Percentiles rank a stretch among this genome's conserved stretches.
phyloP scores from a whole-genome alignment of 2,329 filamentous ascomycete genomes.

The Didymella keratinophila region DNA sequence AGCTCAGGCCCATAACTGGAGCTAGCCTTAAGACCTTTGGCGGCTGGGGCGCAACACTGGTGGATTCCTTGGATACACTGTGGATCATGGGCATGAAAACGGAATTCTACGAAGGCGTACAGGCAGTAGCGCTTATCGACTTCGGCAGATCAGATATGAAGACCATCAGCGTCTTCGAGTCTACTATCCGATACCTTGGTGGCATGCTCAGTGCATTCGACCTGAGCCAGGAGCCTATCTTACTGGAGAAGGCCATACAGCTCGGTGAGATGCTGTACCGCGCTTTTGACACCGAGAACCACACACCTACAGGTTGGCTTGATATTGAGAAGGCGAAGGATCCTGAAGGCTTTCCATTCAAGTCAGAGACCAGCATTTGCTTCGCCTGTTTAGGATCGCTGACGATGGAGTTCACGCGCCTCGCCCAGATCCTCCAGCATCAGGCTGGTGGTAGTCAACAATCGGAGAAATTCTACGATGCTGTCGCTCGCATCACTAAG shows the following conservation, averaged over 20 bases:
- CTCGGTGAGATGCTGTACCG: slow-evolving; percentile 55
- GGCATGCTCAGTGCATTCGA: slow-evolving; percentile 51
- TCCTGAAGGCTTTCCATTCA: slow-evolving; percentile 35
- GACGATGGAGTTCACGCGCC: slow-evolving; percentile 51
- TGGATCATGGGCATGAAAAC: slow-evolving; percentile 59
- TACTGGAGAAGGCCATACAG: slow-evolving; percentile 50
- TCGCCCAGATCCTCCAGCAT: slow-evolving; percentile 40
- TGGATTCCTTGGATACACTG: slow-evolving; percentile 57
- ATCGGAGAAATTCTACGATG: slow-evolving; percentile 48
- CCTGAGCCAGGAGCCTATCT: slow-evolving; percentile 43
- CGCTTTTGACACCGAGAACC: slow-evolving; percentile 57
- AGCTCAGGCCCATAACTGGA: slow-evolving; percentile 54
- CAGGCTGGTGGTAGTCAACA: slow-evolving; percentile 32
- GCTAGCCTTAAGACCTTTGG: slow-evolving; percentile 53
- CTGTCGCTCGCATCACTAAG: slow-evolving; percentile 44
- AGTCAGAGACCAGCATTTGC: slow-evolving; percentile 52
- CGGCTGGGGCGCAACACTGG: slow-evolving; percentile 58
- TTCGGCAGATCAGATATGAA: slow-evolving; percentile 51
- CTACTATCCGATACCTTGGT: slow-evolving; percentile 55
- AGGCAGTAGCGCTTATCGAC: slow-evolving; percentile 55
- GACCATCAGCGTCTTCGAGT: slow-evolving; percentile 61
- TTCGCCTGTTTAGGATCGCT: slow-evolving; percentile 58
- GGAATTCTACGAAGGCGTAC: slow-evolving; percentile 58
- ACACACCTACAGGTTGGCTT: slow-evolving; percentile 56
- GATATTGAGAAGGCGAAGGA: slow-evolving; percentile 48